Conservation (phyloP, 192 early-diverging fungal genomes). For the Lobulomyces angularis region DNA sequence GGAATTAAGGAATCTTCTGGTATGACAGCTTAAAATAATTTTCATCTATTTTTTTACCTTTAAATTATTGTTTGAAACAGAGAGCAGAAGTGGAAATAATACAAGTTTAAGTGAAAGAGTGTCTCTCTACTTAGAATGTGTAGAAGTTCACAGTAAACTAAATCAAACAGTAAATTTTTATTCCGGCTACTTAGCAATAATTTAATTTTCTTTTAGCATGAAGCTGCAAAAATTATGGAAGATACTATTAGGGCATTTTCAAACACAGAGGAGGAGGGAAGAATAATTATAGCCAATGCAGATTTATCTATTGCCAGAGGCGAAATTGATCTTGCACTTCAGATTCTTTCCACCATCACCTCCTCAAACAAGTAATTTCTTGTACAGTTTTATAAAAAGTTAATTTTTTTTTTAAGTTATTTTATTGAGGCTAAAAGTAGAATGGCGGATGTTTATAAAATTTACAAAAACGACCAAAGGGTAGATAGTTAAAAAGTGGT, state of each 20-base stretch:
- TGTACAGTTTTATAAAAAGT: background rate
- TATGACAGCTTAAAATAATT: constrained; percentile 2
- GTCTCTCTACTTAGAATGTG: constrained; percentile 26
- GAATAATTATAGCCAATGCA: constrained; percentile 29
- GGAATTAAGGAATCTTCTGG: constrained; percentile 15
- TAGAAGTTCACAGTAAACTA: constrained; percentile 22
- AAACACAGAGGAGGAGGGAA: constrained; percentile 21
- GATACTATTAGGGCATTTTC: constrained; percentile 25
- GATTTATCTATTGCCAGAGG: constrained; percentile 17
- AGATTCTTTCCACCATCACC: constrained; percentile 19
- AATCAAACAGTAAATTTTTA: constrained; percentile 18
- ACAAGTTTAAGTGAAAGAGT: constrained; percentile 17
- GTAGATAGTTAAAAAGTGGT: too few relatives aligned
- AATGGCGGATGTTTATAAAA: constrained; percentile 39
- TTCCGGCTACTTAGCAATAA: constrained; percentile 1
- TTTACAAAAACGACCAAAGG: constrained; percentile 34
- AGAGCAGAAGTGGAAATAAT: constrained; percentile 5
- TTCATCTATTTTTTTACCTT: too few relatives aligned
- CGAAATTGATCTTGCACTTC: constrained; percentile 27
- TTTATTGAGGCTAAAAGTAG: constrained; percentile 26
- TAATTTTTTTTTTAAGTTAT: constrained; percentile 6
- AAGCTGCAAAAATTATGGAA: constrained; percentile 27
- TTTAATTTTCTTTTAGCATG: constrained; percentile 6
- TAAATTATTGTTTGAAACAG: background rate
- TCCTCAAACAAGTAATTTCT: constrained; percentile 13